These are phyloP conservation scores for Talaromyces proteolyticus DNA, from an alignment of 495 filamentous ascomycete species.

Conservation along the genomic window DNA sequence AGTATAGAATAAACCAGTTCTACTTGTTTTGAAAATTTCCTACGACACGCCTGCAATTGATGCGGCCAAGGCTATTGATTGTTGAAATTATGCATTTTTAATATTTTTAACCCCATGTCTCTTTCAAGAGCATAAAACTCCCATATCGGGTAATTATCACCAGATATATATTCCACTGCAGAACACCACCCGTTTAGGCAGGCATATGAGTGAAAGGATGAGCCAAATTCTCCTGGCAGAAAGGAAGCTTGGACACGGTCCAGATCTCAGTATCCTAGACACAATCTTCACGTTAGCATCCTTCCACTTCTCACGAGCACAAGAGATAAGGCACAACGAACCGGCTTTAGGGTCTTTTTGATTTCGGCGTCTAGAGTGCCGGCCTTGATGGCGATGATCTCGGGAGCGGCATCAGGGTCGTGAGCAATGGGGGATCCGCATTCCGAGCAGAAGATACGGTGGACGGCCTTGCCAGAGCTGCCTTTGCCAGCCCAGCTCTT, in stretches of 20 bases:
- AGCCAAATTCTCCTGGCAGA: slow-evolving; percentile 57
- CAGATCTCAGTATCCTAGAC: slow-evolving; percentile 61
- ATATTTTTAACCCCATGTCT: too few species aligned
- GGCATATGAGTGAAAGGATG: slow-evolving; percentile 60
- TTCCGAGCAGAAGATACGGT: slow-evolving; percentile 63
- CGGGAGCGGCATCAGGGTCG: slow-evolving; percentile 59
- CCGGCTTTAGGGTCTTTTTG: slow-evolving; percentile 64
- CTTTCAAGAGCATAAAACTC: too few species aligned
- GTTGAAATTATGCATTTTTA: too few species aligned
- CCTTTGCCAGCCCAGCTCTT: slow-evolving; percentile 55
- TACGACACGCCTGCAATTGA: too few species aligned
- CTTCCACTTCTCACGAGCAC: not conserved
- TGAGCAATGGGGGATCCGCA: slow-evolving; percentile 67
- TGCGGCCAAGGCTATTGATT: too few species aligned
- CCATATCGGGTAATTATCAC: too few species aligned
- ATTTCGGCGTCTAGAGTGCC: slow-evolving; percentile 55
- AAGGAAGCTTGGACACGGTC: slow-evolving; percentile 61
- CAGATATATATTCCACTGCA: too few species aligned
- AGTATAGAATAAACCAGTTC: too few species aligned
- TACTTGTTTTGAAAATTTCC: too few species aligned
- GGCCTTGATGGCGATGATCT: slow-evolving; percentile 65
- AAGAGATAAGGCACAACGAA: slow-evolving; percentile 15
- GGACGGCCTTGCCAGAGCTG: slow-evolving; percentile 51
- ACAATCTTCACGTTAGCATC: not conserved
- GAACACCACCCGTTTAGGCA: too few species aligned